A percentile compares a stretch with the other conserved stretches of the same genome.
Evolutionary conservation across 768 basidiomycete species (phyloP).

Genomic region (Rhodotorula graminis): DNA sequence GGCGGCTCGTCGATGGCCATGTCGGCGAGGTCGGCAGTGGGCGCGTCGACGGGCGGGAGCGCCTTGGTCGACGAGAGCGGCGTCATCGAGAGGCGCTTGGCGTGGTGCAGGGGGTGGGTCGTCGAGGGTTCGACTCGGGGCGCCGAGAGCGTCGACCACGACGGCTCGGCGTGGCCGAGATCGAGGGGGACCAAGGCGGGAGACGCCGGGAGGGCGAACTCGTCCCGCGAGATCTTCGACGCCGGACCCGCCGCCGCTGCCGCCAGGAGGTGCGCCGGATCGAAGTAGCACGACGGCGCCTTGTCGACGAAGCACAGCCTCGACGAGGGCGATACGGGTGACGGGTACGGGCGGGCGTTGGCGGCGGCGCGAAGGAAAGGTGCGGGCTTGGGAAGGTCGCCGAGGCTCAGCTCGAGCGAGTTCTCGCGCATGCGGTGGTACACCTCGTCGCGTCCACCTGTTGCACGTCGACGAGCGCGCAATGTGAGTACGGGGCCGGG

Average conservation of each 20-base stretch:
- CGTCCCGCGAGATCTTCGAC: neutral
- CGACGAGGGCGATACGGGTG: neutral
- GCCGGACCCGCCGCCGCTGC: neutral
- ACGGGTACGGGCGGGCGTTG: neutral
- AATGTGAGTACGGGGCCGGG: too few species aligned
- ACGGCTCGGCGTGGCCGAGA: neutral
- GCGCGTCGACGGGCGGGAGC: neutral
- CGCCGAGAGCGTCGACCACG: neutral
- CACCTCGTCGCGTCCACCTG: neutral
- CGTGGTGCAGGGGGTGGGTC: constrained; percentile 1
- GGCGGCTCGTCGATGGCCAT: neutral
- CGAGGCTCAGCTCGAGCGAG: constrained; percentile 16
- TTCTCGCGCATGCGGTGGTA: neutral
- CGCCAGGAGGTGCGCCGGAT: neutral
- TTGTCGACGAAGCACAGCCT: neutral
- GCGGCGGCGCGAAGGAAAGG: neutral
- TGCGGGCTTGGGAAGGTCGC: neutral
- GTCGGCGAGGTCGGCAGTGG: neutral
- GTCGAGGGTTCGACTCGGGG: neutral
- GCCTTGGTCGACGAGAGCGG: neutral
- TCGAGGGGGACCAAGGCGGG: constrained; percentile 4
- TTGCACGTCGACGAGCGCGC: too few species aligned
- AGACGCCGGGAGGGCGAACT: neutral
- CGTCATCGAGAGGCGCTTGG: constrained; percentile 6
- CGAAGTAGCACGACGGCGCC: neutral